Base-by-base conservation (phyloP, 129 eudicot species). In the Chrysanthemum makinoi region DNA sequence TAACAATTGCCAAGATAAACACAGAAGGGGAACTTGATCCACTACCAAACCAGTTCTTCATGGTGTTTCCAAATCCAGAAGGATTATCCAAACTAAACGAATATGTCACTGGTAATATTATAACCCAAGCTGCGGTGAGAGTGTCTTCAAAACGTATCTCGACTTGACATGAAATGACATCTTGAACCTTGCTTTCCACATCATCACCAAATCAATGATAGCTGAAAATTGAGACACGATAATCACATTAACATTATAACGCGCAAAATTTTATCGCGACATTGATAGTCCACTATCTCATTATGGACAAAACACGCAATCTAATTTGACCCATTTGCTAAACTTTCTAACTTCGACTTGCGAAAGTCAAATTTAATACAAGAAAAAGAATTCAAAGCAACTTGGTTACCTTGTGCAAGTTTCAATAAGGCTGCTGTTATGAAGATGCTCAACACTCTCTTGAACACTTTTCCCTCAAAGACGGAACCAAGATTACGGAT, bases 111-210 rank as follows among this genome's bases (percentile, higher is more conserved):
- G 99, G 93, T 75, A 94, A 78, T 48, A 90, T 56, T 65, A 94
- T 75, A 70, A 87, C 96, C 99, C 99, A 94, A 62, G 87, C 89
- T 56, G 94, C 96, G 33, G 96, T 17, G 91, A 66, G 43, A 84
- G 47, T 24, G 80, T 85, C 86, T 94, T 94, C 74, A 87, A 77
- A 33, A 94, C 65, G 73, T 94, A 94, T 80, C 99, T 78, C 33
- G 90, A 96, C 80, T 94, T 87, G 16, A 94, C 99, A 73, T 94
- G 83, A 47, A 77, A 76, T 24, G 97, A 75, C 99, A 94, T 94
- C 77, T 81, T 86, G 77, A 77, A 87, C 68, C 97, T 86, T 35
- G 97, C 89, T 82, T 87, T 94, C 97, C 97, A 94, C 84, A 88
- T 82, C 91, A 90, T 86, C 68, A 87, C 64, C 28, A 94, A 64